phyloP scores from a whole-genome alignment of 2,329 filamentous ascomycete genomes.

The Alternaria metachromatica region DNA sequence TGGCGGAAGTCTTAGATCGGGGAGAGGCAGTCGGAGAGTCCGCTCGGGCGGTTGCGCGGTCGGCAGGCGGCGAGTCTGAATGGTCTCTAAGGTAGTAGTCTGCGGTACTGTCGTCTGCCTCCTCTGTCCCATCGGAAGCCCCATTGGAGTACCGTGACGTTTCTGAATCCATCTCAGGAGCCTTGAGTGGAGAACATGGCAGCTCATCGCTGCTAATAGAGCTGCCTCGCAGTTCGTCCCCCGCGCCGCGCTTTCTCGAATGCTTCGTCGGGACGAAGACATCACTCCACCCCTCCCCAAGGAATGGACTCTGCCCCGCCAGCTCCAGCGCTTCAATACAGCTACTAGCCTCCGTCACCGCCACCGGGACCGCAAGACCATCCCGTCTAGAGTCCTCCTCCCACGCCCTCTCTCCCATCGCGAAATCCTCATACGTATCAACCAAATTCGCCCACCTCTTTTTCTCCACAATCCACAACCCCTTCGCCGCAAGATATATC shows the following conservation, averaged over 20 bases:
- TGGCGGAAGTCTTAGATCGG: neutral
- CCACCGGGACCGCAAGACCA: neutral
- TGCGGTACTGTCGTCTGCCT: neutral
- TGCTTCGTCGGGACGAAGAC: neutral
- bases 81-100: neutral
- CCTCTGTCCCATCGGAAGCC: neutral
- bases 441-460: conserved; percentile 2
- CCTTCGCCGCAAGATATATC: neutral
- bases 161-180: neutral
- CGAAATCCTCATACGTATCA: neutral
- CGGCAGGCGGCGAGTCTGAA: neutral
- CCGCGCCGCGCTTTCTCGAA: neutral
- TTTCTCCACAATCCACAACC: conserved; percentile 3
- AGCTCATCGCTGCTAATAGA: neutral
- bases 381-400: neutral
- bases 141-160: neutral
- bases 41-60: no score
- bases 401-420: neutral
- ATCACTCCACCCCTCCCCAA: conserved; percentile 1
- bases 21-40: neutral
- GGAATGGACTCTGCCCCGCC: neutral
- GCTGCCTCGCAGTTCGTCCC: neutral
- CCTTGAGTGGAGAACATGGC: neutral
- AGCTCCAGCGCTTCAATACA: neutral
- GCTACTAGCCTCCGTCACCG: neutral